Conservation (phyloP, 768 basidiomycete species). For the Pisolithus sp. region DNA sequence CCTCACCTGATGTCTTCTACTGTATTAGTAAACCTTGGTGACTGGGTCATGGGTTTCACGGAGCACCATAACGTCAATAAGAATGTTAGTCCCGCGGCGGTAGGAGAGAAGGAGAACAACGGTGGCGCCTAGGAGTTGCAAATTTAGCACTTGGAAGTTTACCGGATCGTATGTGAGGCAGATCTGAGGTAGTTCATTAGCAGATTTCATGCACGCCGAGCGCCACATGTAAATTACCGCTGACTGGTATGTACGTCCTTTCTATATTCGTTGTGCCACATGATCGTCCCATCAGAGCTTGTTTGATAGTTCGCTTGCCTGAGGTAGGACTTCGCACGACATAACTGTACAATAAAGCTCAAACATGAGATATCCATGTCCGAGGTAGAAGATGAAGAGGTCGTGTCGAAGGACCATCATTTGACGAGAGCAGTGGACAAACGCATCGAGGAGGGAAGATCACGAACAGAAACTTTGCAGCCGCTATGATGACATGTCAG, state of each 20-base stretch:
- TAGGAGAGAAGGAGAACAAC: slow-evolving; percentile 1
- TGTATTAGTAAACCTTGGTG: neutral
- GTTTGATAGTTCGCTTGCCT: slow-evolving; percentile 17
- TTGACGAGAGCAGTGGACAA: slow-evolving; percentile 7
- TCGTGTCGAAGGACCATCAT: neutral
- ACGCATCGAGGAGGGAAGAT: slow-evolving; percentile 13
- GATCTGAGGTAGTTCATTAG: slow-evolving; percentile 19
- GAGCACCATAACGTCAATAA: neutral
- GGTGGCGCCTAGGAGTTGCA: neutral
- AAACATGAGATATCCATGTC: slow-evolving; percentile 32
- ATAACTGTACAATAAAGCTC: slow-evolving; percentile 16
- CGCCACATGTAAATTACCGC: slow-evolving; percentile 13
- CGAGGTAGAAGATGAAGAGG: slow-evolving; percentile 22
- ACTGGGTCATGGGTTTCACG: neutral
- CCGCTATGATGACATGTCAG: slow-evolving; percentile 3
- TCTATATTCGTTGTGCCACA: slow-evolving; percentile 15
- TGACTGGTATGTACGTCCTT: slow-evolving; percentile 6
- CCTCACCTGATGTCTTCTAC: neutral
- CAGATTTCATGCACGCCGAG: slow-evolving; percentile 7
- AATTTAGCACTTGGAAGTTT: neutral
- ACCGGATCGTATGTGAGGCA: neutral
- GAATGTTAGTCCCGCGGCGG: neutral
- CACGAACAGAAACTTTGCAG: neutral
- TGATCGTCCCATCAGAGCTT: slow-evolving; percentile 21
- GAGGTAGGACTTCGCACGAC: slow-evolving; percentile 22